These are phyloP conservation scores for Cyclotella atomus DNA, from an alignment of 108 stramenopile species.

Conservation along the genomic window DNA sequence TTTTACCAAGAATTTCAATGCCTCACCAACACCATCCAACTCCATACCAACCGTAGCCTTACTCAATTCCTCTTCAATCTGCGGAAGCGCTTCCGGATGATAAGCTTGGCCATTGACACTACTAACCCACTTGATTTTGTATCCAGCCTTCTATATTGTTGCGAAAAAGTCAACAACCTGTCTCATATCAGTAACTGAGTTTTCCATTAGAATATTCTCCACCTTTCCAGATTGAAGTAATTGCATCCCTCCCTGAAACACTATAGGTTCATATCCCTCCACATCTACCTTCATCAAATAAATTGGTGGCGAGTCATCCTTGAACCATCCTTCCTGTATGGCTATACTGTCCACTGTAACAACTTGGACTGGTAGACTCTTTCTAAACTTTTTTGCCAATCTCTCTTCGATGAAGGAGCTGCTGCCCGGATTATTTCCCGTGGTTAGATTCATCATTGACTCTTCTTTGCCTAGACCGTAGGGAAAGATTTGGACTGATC, in stretches of 20 bases:
- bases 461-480: conserved; percentile 24
- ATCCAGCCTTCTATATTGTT: conserved; percentile 28
- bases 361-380: conserved; percentile 23
- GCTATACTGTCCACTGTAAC: conserved; percentile 35
- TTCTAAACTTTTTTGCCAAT: conserved; percentile 40
- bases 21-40: neutral
- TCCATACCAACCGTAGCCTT: neutral
- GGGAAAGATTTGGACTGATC: conserved; percentile 1
- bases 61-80: neutral
- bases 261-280: conserved; percentile 32
- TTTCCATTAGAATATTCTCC: conserved; percentile 47
- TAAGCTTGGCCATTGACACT: conserved; percentile 43
- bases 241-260: conserved; percentile 27
- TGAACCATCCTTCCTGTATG: conserved; percentile 31
- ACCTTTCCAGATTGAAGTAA: conserved; percentile 17
- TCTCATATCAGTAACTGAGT: conserved; percentile 12
- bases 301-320: conserved; percentile 6
- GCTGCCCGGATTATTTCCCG: conserved; percentile 38
- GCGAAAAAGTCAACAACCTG: conserved; percentile 9
- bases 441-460: conserved; percentile 24
- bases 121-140: conserved; percentile 10
- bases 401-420: conserved; percentile 31
- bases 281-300: conserved; percentile 43
- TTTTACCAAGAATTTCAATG: conserved; percentile 25
- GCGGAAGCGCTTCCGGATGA: conserved; percentile 23